Conservation (phyloP, 2,329 filamentous ascomycete genomes). For the Sordariomycetes sp. region DNA sequence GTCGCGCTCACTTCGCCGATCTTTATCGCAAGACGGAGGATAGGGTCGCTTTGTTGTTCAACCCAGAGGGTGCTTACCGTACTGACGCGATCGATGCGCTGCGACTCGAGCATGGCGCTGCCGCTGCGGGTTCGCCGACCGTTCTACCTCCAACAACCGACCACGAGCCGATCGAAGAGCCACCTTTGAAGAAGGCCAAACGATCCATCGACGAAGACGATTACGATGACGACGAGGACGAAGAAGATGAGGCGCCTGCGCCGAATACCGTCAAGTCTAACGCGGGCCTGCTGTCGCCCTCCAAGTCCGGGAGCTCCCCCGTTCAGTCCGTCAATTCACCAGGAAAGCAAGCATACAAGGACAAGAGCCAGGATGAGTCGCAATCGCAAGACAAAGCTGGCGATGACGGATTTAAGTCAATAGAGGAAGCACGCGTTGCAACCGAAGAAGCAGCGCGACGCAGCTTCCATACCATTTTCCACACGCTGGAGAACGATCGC, state of each 20-base stretch:
- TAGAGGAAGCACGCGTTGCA: constrained; percentile 85
- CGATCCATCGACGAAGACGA: constrained; percentile 76
- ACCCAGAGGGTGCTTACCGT: constrained; percentile 45
- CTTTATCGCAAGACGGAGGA: constrained; percentile 70
- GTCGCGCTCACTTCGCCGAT: constrained; percentile 66
- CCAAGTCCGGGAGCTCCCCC: constrained; percentile 60
- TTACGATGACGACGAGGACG: constrained; percentile 78
- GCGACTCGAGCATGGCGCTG: constrained; percentile 27
- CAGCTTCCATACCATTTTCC: constrained; percentile 89
- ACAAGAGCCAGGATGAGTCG: constrained; percentile 36
- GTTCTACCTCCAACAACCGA: constrained; percentile 47
- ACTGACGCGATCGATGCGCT: constrained; percentile 43
- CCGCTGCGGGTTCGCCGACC: constrained; percentile 15
- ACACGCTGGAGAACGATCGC: constrained; percentile 89
- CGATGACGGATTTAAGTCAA: constrained; percentile 84
- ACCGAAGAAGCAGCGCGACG: constrained; percentile 83
- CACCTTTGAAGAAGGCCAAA: constrained; percentile 64
- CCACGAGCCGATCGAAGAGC: constrained; percentile 48
- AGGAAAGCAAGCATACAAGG: constrained; percentile 46
- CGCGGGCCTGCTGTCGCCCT: constrained; percentile 54
- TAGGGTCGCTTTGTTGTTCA: constrained; percentile 69
- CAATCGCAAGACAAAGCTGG: constrained; percentile 57
- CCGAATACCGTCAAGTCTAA: constrained; percentile 42
- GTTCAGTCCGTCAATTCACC: constrained; percentile 54
- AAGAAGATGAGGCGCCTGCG: constrained; percentile 57